Percentiles rank a stretch among this genome's conserved stretches.
phyloP scores from a whole-genome alignment of 2,329 filamentous ascomycete species.

The Mariannaea elegans region DNA sequence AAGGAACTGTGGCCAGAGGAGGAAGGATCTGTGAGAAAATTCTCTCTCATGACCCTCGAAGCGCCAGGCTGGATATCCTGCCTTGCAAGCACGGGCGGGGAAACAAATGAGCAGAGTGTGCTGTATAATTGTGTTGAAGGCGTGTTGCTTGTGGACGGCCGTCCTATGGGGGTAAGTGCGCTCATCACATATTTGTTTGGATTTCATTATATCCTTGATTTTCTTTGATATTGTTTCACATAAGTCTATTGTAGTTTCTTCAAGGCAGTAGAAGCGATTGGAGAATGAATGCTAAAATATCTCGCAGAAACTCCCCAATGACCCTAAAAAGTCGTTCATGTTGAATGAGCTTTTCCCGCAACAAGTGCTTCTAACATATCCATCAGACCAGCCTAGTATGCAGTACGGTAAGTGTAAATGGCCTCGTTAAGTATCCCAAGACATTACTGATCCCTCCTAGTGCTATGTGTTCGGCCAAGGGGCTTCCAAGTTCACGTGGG shows the following conservation, averaged over 20 bases:
- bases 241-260: too few species aligned
- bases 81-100: slow-evolving; percentile 11
- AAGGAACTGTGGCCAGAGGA: slow-evolving; percentile 35
- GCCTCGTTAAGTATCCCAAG: not conserved
- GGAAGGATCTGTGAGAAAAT: slow-evolving; percentile 20
- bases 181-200: too few species aligned
- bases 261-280: too few species aligned
- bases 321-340: slow-evolving; percentile 51
- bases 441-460: not conserved
- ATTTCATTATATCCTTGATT: not conserved
- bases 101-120: slow-evolving; percentile 26
- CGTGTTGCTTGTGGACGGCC: slow-evolving; percentile 46
- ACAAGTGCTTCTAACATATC: slow-evolving; percentile 59
- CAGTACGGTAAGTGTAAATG: slow-evolving; percentile 48
- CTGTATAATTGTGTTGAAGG: slow-evolving; percentile 46
- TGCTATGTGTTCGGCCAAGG: slow-evolving; percentile 19
- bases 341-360: slow-evolving; percentile 64
- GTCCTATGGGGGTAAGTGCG: slow-evolving; percentile 38
- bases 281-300: not conserved
- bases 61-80: slow-evolving; percentile 29
- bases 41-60: slow-evolving; percentile 9
- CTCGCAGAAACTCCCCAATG: slow-evolving; percentile 56
- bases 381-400: slow-evolving; percentile 64
- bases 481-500: slow-evolving; percentile 63
- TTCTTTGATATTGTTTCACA: not conserved